phyloP scores from a whole-genome alignment of 495 filamentous ascomycete genomes.

The Podospora pseudocomata region DNA sequence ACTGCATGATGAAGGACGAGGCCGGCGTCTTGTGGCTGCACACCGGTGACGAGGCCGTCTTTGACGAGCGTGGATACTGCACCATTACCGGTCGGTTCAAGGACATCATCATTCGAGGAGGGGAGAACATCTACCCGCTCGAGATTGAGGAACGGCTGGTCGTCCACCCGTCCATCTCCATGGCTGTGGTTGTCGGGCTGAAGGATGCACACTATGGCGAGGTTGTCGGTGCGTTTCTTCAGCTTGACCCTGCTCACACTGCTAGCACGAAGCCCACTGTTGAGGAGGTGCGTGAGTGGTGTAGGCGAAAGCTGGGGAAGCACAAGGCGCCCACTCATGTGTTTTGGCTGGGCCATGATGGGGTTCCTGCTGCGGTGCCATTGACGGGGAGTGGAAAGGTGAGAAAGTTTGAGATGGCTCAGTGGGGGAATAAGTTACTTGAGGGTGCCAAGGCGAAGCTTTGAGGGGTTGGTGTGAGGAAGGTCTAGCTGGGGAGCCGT shows the following conservation, averaged over 20 bases:
- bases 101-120: constrained; percentile 63
- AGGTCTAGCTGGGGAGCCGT: background rate
- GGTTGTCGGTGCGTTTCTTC: constrained; percentile 62
- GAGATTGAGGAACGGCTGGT: constrained; percentile 68
- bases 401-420: constrained; percentile 62
- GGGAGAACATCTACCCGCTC: constrained; percentile 64
- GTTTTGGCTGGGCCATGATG: constrained; percentile 62
- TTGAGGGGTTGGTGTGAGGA: constrained; percentile 16
- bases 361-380: constrained; percentile 53
- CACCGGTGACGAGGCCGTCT: constrained; percentile 67
- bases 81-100: constrained; percentile 62
- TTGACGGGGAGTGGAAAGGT: constrained; percentile 71
- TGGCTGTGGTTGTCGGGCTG: constrained; percentile 61
- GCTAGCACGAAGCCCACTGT: constrained; percentile 33
- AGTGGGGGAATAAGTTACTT: constrained; percentile 52
- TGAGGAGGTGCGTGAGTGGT: constrained; percentile 57
- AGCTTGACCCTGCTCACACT: constrained; percentile 25
- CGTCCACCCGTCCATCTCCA: constrained; percentile 50
- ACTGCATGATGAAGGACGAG: constrained; percentile 57
- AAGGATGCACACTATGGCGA: constrained; percentile 63
- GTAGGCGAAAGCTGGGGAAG: constrained; percentile 55
- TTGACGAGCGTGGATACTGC: constrained; percentile 61
- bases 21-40: constrained; percentile 60
- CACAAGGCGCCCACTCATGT: constrained; percentile 66
- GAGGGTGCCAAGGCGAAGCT: constrained; percentile 37